phyloP scores from a whole-genome alignment of 1,139 yeast species.

The Meyerozyma carpophila region DNA sequence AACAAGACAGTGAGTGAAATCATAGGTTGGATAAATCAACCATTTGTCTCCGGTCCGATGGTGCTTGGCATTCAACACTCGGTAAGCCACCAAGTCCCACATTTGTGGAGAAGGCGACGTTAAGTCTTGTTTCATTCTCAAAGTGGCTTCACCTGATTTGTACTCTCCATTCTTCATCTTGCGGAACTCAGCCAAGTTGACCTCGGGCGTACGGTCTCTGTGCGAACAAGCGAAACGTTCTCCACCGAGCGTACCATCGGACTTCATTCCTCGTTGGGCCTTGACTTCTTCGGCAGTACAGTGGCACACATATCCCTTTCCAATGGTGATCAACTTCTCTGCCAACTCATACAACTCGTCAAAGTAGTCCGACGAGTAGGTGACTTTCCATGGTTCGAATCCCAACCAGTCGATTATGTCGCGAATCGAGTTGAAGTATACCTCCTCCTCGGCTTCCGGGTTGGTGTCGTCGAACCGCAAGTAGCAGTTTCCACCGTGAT shows the following conservation, averaged over 20 bases:
- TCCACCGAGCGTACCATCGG: conserved; percentile 92
- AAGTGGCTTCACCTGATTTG: conserved; percentile 84
- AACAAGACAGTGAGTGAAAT: conserved; percentile 97
- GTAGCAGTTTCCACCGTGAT: conserved; percentile 79
- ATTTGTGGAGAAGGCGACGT: conserved; percentile 94
- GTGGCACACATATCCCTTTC: conserved; percentile 85
- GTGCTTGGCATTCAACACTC: conserved; percentile 88
- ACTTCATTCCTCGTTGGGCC: conserved; percentile 81
- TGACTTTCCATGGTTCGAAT: conserved; percentile 84
- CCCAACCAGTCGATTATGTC: conserved; percentile 92
- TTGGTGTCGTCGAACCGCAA: conserved; percentile 96
- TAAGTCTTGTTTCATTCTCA: conserved; percentile 95
- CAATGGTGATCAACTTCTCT: conserved; percentile 63
- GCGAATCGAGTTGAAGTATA: conserved; percentile 76
- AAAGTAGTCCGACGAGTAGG: conserved; percentile 95
- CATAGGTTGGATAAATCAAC: conserved; percentile 98
- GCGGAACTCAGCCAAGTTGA: conserved; percentile 74
- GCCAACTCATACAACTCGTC: conserved; percentile 85
- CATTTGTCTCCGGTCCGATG: conserved; percentile 96
- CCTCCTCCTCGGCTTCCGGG: conserved; percentile 97
- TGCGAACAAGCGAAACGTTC: conserved; percentile 79
- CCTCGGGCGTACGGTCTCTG: conserved; percentile 65
- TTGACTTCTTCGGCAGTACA: conserved; percentile 91
- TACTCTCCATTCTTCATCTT: conserved; percentile 88
- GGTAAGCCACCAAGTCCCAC: conserved; percentile 99